phyloP scores from a whole-genome alignment of 495 filamentous ascomycete species.

The Immersiella caudata region DNA sequence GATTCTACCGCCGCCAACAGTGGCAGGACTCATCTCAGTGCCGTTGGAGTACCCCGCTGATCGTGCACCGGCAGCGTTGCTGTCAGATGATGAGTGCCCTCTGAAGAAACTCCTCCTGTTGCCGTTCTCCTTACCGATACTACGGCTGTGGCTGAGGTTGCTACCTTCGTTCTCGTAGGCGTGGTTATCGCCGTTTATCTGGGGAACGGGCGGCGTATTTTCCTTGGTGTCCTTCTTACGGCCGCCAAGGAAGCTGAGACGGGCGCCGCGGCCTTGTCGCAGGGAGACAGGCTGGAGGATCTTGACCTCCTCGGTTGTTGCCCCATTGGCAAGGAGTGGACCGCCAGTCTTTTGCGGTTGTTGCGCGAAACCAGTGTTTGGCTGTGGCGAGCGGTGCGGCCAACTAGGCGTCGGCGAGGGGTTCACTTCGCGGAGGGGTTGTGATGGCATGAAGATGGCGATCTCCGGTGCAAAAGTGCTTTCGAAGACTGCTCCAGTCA shows the following conservation, averaged over 20 bases:
- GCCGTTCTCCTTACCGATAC: conserved; percentile 35
- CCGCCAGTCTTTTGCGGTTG: conserved; percentile 28
- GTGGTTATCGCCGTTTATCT: conserved; percentile 30
- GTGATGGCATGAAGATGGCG: conserved; percentile 52
- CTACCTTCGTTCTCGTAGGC: conserved; percentile 8
- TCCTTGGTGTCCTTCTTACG: conserved; percentile 41
- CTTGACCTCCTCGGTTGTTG: conserved; percentile 45
- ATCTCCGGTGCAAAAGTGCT: conserved; percentile 65
- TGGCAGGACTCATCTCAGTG: conserved; percentile 26
- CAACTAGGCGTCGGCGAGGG: conserved; percentile 47
- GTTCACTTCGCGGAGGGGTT: conserved; percentile 35
- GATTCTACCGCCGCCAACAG: neutral
- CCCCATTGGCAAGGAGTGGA: conserved; percentile 35
- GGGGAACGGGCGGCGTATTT: conserved; percentile 12
- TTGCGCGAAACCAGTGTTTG: conserved; percentile 24
- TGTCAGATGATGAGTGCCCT: conserved; percentile 20
- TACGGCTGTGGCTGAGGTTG: conserved; percentile 10
- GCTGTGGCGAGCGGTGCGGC: conserved; percentile 41
- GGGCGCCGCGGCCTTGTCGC: conserved; percentile 46
- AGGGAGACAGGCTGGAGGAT: conserved; percentile 42
- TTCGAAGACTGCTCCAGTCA: conserved; percentile 55
- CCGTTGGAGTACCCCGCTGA: conserved; percentile 24
- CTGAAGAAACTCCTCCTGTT: conserved; percentile 41
- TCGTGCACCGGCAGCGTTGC: conserved; percentile 21
- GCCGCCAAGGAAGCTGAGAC: conserved; percentile 53